Evolutionary conservation across 2,329 filamentous ascomycete species (phyloP).

Genomic region (Diplodia mutila): DNA sequence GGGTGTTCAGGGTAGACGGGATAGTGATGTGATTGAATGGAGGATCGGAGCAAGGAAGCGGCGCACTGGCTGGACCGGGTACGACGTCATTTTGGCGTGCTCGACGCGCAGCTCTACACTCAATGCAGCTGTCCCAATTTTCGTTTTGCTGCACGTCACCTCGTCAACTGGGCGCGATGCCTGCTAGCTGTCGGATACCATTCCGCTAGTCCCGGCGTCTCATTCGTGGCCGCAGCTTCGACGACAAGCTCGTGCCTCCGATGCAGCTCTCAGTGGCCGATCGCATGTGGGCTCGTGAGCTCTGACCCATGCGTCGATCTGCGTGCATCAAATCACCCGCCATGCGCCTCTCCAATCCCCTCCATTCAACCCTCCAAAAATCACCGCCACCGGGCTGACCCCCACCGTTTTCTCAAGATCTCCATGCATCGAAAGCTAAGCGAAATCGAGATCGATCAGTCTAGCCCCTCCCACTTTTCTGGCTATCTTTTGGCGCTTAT

Average conservation of each 20-base stretch:
- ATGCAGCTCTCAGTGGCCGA: neutral
- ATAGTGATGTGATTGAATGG: constrained; percentile 12
- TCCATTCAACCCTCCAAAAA: neutral
- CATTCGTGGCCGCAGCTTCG: neutral
- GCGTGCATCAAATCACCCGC: constrained; percentile 6
- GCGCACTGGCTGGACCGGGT: constrained; percentile 1
- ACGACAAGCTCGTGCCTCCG: neutral
- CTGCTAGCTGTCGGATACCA: neutral
- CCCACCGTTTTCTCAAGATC: neutral
- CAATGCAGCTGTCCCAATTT: neutral
- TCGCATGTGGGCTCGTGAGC: constrained; percentile 5
- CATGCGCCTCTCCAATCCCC: neutral
- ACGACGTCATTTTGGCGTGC: constrained; percentile 16
- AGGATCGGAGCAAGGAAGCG: constrained; percentile 20
- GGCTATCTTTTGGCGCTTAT: too few relatives aligned
- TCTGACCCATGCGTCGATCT: constrained; percentile 4
- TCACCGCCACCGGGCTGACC: neutral
- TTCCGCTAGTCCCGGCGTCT: neutral
- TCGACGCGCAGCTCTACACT: neutral
- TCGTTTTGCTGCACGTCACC: constrained; percentile 13
- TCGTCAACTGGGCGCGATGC: neutral
- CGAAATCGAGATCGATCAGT: neutral
- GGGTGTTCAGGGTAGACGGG: neutral
- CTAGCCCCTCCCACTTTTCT: neutral
- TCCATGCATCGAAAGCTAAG: neutral